Evolutionary conservation across 164 flowering plant species (phyloP), one percentile per base, ranked within the genome.

Genomic region (Sedum album): DNA sequence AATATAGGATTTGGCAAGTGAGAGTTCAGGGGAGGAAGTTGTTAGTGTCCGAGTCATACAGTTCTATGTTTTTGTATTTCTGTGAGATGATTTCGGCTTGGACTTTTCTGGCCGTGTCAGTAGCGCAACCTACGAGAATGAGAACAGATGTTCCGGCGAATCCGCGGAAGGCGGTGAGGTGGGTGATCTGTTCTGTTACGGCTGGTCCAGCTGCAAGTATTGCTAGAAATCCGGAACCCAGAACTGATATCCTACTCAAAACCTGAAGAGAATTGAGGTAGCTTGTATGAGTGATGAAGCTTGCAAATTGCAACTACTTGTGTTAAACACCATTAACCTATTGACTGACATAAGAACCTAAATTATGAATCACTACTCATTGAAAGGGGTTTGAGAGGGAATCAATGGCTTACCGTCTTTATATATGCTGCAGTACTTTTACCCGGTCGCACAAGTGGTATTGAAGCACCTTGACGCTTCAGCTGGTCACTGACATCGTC

Each of bases 381-480:
- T n/a, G n/a, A n/a, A n/a, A n/a, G n/a, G n/a, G n/a, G n/a, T n/a
- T n/a, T n/a, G n/a, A n/a, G n/a, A n/a, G n/a, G n/a, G n/a, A n/a
- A n/a, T n/a, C 60, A 14, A 23, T 20, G 18, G 65, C 75, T 80
- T 89, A 94, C 98, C 72, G 88, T 89, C 72, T 85, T 88, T 53
- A 94, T 74, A 74, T 70, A 94, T 70, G 86, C 81, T 75, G 96
- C 98, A 6, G 98, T 94, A 69, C 90, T 89, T 86, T 87, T 91
- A 60, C 98, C 98, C 5, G 98, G 98, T 20, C 98, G 84, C 68
- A 94, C 93, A 67, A 94, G 95, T 60, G 98, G 98, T 70, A 94
- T 85, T 62, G 98, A 94, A 31, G 98, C 98, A 76, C 98, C 98
- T 84, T 94, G 98, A 48, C 96, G 97, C 81, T 91, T 94, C 79